Conservation (phyloP, 1,284 basidiomycete genomes). For the Wallemia mellicola region DNA sequence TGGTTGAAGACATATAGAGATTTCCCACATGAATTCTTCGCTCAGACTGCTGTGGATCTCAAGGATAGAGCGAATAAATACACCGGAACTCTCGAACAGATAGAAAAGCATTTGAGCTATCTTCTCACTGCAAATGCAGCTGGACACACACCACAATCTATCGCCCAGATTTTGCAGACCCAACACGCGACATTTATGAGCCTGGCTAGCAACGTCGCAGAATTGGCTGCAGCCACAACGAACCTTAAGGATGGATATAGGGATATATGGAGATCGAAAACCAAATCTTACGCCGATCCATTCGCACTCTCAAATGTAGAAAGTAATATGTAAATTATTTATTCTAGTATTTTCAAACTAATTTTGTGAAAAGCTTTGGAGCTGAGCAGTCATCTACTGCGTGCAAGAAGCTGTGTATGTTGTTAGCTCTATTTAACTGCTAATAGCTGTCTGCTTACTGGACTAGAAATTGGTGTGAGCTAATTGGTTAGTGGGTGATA, state of each 20-base stretch:
- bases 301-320: not conserved
- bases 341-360: slow-evolving; percentile 13
- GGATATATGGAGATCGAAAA: not conserved
- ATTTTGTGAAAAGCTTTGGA: slow-evolving; percentile 40
- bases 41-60: not conserved
- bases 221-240: not conserved
- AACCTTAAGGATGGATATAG: not conserved
- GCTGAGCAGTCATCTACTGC: slow-evolving; percentile 55
- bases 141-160: not conserved
- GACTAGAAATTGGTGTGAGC: slow-evolving; percentile 19
- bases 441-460: slow-evolving; percentile 23
- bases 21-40: not conserved
- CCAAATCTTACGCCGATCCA: not conserved
- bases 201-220: not conserved
- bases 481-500: slow-evolving; percentile 1
- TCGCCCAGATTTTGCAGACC: not conserved
- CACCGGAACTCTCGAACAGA: not conserved
- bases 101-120: not conserved
- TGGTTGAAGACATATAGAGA: slow-evolving; percentile 1
- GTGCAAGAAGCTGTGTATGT: slow-evolving; percentile 42
- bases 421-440: not conserved
- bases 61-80: not conserved
- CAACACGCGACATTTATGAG: not conserved
- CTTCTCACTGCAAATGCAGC: not conserved
- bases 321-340: not conserved